phyloP scores from a whole-genome alignment of 805 yeast species.

The Wickerhamiella galacta region DNA sequence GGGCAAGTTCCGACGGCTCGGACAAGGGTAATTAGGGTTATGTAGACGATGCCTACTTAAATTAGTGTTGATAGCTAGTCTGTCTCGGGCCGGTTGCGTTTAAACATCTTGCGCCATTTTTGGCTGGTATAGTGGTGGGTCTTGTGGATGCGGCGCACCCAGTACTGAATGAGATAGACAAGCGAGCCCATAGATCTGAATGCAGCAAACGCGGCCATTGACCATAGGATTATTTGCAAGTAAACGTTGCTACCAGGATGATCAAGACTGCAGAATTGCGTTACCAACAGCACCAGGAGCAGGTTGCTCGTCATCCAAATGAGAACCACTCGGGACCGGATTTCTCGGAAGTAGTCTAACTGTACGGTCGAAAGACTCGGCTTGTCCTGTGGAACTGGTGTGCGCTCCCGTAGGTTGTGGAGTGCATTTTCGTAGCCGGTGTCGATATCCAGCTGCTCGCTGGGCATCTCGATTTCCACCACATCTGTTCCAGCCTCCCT shows the following conservation, averaged over 20 bases:
- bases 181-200: constrained; percentile 74
- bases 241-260: constrained; percentile 55
- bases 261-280: constrained; percentile 61
- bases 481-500: constrained; percentile 58
- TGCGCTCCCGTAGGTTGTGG: constrained; percentile 52
- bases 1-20: too few relatives aligned
- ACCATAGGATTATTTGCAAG: constrained; percentile 73
- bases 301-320: constrained; percentile 81
- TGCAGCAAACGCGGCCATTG: constrained; percentile 70
- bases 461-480: constrained; percentile 59
- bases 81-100: too few relatives aligned
- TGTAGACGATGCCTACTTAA: too few relatives aligned
- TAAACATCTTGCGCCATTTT: constrained; percentile 6
- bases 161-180: constrained; percentile 39
- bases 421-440: constrained; percentile 64
- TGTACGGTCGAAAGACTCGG: constrained; percentile 24
- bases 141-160: constrained; percentile 14
- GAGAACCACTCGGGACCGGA: constrained; percentile 88
- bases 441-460: constrained; percentile 60
- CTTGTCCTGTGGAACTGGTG: constrained; percentile 35
- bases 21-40: too few relatives aligned
- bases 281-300: constrained; percentile 68
- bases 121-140: constrained; percentile 13
- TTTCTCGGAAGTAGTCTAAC: constrained; percentile 86
- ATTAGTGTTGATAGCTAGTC: too few relatives aligned